phyloP scores from a whole-genome alignment of 768 basidiomycete genomes.

The Flagelloscypha sp. region DNA sequence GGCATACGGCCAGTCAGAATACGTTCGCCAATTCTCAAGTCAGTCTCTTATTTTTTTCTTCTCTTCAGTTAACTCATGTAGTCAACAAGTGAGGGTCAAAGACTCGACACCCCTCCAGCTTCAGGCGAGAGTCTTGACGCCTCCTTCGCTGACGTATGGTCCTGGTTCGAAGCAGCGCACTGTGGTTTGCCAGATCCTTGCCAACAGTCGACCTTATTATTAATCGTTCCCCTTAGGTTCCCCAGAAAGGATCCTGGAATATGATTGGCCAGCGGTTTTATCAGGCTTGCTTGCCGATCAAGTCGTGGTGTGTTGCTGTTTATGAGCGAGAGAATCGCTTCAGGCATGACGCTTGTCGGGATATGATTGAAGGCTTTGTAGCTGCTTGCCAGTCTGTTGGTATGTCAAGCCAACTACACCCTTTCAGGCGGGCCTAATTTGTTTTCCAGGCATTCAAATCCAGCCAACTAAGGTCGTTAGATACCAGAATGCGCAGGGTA shows the following conservation, averaged over 20 bases:
- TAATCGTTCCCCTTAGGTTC: slow-evolving; percentile 30
- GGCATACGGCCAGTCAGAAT: slow-evolving; percentile 67
- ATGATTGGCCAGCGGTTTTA: slow-evolving; percentile 75
- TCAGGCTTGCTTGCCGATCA: slow-evolving; percentile 40
- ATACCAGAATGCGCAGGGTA: slow-evolving; percentile 53
- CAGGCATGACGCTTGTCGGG: slow-evolving; percentile 32
- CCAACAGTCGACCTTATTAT: slow-evolving; percentile 4
- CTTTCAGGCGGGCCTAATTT: background rate
- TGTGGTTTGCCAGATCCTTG: slow-evolving; percentile 30
- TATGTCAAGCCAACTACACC: slow-evolving; percentile 24
- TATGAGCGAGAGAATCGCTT: slow-evolving; percentile 58
- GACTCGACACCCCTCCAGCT: slow-evolving; percentile 44
- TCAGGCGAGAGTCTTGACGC: slow-evolving; percentile 51
- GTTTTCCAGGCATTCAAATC: slow-evolving; percentile 48
- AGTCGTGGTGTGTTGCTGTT: slow-evolving; percentile 55
- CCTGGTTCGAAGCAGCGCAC: slow-evolving; percentile 42
- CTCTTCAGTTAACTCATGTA: no score
- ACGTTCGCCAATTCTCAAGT: slow-evolving; percentile 66
- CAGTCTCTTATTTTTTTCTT: no score
- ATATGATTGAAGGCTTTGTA: slow-evolving; percentile 49
- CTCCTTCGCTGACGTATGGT: slow-evolving; percentile 65
- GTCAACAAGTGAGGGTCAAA: slow-evolving; percentile 54
- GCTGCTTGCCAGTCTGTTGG: slow-evolving; percentile 48
- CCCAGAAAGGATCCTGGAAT: slow-evolving; percentile 69
- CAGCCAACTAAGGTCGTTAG: slow-evolving; percentile 33